Percentiles rank a stretch among this genome's conserved stretches.
phyloP scores from a whole-genome alignment of 208 protist species.

The Trichomonas vaginalis region DNA sequence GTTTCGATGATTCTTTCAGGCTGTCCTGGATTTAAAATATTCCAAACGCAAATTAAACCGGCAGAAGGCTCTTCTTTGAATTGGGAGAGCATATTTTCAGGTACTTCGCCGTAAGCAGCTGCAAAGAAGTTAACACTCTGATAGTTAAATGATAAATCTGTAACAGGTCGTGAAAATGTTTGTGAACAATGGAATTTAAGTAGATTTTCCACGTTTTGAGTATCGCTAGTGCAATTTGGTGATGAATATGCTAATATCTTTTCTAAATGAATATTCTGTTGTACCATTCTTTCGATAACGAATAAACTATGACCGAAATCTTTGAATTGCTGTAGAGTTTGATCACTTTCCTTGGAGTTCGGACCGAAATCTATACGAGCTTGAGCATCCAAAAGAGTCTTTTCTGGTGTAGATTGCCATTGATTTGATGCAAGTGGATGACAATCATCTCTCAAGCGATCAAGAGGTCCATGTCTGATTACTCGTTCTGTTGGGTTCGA shows the following conservation, averaged over 20 bases:
- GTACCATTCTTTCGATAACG: constrained; percentile 4
- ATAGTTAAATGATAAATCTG: not conserved
- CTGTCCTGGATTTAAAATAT: not conserved
- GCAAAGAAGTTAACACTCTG: not conserved
- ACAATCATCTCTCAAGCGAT: not conserved
- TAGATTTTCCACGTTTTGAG: not conserved
- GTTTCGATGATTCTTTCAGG: constrained; percentile 3
- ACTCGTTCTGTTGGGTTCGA: too few species aligned
- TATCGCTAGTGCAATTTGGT: not conserved
- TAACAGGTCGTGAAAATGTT: not conserved
- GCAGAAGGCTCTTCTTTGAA: not conserved
- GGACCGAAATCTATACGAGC: not conserved
- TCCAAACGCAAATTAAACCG: constrained; percentile 4
- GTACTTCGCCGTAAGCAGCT: not conserved
- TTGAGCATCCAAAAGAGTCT: not conserved
- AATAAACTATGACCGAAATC: not conserved
- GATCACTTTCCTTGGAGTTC: not conserved
- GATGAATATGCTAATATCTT: not conserved
- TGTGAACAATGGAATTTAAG: not conserved
- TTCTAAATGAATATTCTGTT: constrained; percentile 4
- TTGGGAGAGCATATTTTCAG: not conserved
- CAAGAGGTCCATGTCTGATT: not conserved
- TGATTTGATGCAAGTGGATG: not conserved
- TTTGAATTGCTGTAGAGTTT: not conserved
- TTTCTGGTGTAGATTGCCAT: not conserved